Base-by-base conservation (phyloP, 768 basidiomycete genomes). In the Cyclocybe cylindracea region DNA sequence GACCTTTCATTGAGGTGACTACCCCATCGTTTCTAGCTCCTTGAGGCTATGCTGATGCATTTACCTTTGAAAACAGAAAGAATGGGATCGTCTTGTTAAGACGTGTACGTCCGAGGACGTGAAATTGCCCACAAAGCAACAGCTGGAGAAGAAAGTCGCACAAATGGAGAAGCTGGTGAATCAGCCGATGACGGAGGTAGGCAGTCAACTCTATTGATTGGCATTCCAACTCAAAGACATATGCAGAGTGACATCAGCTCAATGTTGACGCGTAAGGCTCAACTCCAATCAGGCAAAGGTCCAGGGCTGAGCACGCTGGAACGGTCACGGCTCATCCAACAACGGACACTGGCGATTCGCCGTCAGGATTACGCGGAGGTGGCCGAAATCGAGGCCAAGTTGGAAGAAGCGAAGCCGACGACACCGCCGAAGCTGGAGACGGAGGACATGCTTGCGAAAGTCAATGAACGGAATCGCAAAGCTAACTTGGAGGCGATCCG, bases 381-480 rank as follows among this genome's bases (percentile, higher is more conserved):
- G 7, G 71, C 72, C 1, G 70, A 73, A 47, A 78, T 95, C 31
- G 87, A 91, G 18, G 70, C 64, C 2, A 74, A 89, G 63, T 74
- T 96, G 31, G 78, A 77, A n/a, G 77, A 78, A 10, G 50, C 51
- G 2, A 50, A 54, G 49, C 29, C 48, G 24, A 46, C 55, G 13
- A 52, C 51, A 13, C 66, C 66, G 8, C 57, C 46, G 39, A 52
- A 43, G 16, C 54, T 53, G 14, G 66, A 66, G 10, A 64, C 67
- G 5, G 66, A 56, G 9, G 82, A 90, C 56, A 70, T 82, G 62
- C 77, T 96, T 19, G 83, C 89, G 11, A 83, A 74, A 63, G 85
- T 98, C 48, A 98, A 96, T 64, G 92, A 94, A 70, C 83, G 93
- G 50, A 98, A 98, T 67, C 80, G 90, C 50, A 87, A 82, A 65